Conservation (phyloP, 345 rosid species). For the Carallia brachiata region DNA sequence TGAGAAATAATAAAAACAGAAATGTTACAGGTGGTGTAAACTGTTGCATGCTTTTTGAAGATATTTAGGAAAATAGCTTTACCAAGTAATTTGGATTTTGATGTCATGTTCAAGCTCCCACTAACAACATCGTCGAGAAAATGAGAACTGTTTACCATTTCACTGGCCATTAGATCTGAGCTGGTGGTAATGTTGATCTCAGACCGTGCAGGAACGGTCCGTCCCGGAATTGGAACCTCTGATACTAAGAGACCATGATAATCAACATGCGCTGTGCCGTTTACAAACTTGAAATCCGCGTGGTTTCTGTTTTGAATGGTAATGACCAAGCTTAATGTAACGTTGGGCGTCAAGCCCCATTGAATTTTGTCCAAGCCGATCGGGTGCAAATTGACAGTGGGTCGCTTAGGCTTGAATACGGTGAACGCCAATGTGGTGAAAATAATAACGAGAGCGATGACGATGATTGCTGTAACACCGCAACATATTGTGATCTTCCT, state of each 20-base stretch:
- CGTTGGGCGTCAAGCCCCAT: background rate
- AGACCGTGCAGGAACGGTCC: constrained; percentile 16
- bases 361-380: background rate
- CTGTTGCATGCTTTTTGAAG: background rate
- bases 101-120: constrained; percentile 33
- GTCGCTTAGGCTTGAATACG: background rate
- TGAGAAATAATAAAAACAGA: background rate
- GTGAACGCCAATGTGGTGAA: background rate
- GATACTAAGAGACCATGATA: too few relatives aligned
- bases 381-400: background rate
- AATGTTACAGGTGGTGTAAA: background rate
- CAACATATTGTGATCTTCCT: background rate
- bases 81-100: background rate
- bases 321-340: too few relatives aligned
- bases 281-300: too few relatives aligned
- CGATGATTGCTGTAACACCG: background rate
- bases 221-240: too few relatives aligned
- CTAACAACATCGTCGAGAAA: constrained; percentile 29
- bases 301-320: too few relatives aligned
- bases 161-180: constrained; percentile 24
- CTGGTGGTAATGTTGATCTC: constrained; percentile 31
- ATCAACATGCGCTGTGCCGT: too few relatives aligned
- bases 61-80: background rate
- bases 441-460: background rate
- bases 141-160: constrained; percentile 19